Conservation (phyloP, 805 yeast species). For the Saturnispora halmiae region DNA sequence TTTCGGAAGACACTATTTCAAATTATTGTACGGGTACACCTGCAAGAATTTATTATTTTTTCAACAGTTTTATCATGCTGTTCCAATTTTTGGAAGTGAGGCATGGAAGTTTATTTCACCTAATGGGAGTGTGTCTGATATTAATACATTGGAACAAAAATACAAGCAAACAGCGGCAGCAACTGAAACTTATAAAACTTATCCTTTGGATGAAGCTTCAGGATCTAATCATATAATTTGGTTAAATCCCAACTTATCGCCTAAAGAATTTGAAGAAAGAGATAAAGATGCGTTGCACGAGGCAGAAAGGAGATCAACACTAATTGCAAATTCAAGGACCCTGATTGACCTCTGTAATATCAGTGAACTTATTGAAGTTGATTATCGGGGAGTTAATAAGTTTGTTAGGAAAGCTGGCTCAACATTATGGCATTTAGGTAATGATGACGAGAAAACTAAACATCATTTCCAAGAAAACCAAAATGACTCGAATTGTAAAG, state of each 20-base stretch:
- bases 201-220: conserved; percentile 41
- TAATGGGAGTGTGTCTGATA: conserved; percentile 26
- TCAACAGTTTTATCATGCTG: conserved; percentile 42
- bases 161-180: conserved; percentile 14
- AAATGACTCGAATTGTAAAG: not conserved
- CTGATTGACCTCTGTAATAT: conserved; percentile 52
- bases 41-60: conserved; percentile 53
- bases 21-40: conserved; percentile 55
- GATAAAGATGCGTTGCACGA: conserved; percentile 60
- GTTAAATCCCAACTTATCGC: conserved; percentile 36
- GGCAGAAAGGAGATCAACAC: conserved; percentile 49
- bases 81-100: conserved; percentile 42
- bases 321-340: conserved; percentile 49
- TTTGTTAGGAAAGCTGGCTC: conserved; percentile 25
- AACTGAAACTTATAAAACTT: conserved; percentile 38
- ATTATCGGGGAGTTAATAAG: conserved; percentile 18
- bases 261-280: conserved; percentile 34
- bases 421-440: conserved; percentile 24
- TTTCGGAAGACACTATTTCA: conserved; percentile 35
- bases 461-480: not conserved
- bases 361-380: conserved; percentile 30
- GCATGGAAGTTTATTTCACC: conserved; percentile 25
- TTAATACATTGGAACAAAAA: conserved; percentile 18
- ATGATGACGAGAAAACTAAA: not conserved
- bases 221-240: conserved; percentile 51